phyloP scores from a whole-genome alignment of 495 filamentous ascomycete genomes.

The Zalerion maritima region DNA sequence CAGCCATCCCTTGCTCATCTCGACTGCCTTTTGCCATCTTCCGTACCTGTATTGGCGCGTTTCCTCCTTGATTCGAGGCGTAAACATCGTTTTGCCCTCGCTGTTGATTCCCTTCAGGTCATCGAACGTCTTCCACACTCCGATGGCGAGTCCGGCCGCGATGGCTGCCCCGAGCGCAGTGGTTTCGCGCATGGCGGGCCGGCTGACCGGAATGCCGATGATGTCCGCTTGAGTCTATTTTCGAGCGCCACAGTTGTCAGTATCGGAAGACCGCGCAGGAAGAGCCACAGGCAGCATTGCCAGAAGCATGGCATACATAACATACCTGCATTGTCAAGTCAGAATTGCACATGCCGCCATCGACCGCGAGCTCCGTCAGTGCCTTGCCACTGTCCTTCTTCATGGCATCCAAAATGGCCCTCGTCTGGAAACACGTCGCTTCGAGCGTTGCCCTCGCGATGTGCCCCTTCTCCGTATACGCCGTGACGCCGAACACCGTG shows the following conservation, averaged over 20 bases:
- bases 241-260: neutral
- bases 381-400: conserved; percentile 59
- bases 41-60: conserved; percentile 47
- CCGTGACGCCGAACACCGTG: conserved; percentile 67
- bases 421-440: conserved; percentile 69
- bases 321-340: conserved; percentile 59
- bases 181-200: conserved; percentile 67
- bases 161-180: conserved; percentile 67
- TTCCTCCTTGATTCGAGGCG: conserved; percentile 38
- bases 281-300: neutral
- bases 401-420: conserved; percentile 71
- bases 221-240: conserved; percentile 58
- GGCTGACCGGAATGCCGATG: conserved; percentile 59
- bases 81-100: conserved; percentile 51
- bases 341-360: conserved; percentile 74
- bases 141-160: conserved; percentile 66
- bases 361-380: conserved; percentile 52
- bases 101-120: conserved; percentile 60
- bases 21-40: conserved; percentile 57
- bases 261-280: neutral
- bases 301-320: no score
- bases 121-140: conserved; percentile 57
- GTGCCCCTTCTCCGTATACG: conserved; percentile 60
- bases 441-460: conserved; percentile 70
- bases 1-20: conserved; percentile 62